A percentile compares a stretch with the other conserved stretches of the same genome.
Evolutionary conservation across 1,139 yeast species (phyloP).

Genomic region (Insectozyma bohioensis): DNA sequence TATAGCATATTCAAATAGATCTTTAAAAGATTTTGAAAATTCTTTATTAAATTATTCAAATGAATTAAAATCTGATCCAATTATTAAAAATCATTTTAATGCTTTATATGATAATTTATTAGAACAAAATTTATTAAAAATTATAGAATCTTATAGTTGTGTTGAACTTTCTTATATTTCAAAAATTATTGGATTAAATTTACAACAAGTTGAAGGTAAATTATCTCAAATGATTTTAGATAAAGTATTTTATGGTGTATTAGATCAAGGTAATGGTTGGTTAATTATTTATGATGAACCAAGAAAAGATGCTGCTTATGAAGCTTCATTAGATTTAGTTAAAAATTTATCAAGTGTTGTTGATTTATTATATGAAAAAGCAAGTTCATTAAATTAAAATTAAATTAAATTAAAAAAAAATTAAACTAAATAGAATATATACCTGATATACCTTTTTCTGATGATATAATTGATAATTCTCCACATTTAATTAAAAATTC

Average conservation of each 20-base stretch:
- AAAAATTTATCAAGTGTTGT: constrained; percentile 87
- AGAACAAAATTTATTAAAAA: constrained; percentile 90
- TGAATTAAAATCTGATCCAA: constrained; percentile 83
- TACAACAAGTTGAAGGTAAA: constrained; percentile 90
- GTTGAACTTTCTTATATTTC: constrained; percentile 92
- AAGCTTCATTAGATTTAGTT: constrained; percentile 81
- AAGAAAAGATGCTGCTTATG: constrained; percentile 83
- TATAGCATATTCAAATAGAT: constrained; percentile 83
- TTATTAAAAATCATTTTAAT: constrained; percentile 88
- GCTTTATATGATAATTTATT: constrained; percentile 90
- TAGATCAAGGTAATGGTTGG: constrained; percentile 99
- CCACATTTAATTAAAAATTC: constrained; percentile 65
- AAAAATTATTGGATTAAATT: constrained; percentile 81
- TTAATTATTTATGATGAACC: constrained; percentile 89
- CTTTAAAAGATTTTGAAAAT: constrained; percentile 85
- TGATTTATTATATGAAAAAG: constrained; percentile 91
- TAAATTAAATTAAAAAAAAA: constrained; percentile 4
- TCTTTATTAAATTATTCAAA: constrained; percentile 68
- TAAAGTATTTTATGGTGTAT: constrained; percentile 89
- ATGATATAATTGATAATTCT: constrained; percentile 51
- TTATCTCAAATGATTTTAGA: constrained; percentile 95
- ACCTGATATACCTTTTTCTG: constrained; percentile 38
- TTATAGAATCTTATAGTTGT: constrained; percentile 93
- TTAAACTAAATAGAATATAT: constrained; percentile 10
- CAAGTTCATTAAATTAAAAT: constrained; percentile 64